Percentiles rank a stretch among this genome's conserved stretches.
phyloP scores from a whole-genome alignment of 139 green algal species.

The Ulvella scutata region DNA sequence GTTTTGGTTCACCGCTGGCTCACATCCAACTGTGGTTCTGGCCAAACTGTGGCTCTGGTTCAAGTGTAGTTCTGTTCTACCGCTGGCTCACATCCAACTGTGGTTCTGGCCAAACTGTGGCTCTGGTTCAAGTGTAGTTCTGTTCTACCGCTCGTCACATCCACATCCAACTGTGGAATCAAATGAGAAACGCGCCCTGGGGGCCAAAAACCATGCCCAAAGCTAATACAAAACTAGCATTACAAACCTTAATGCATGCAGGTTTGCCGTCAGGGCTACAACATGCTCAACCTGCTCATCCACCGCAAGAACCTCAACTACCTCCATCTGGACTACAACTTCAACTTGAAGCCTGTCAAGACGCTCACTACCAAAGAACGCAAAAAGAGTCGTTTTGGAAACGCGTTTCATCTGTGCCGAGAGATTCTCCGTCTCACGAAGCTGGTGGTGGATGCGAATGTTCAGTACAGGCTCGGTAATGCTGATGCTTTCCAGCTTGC shows the following conservation, averaged over 20 bases:
- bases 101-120: too few species aligned
- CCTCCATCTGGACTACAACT: conserved; percentile 99
- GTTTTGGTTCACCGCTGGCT: too few species aligned
- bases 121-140: too few species aligned
- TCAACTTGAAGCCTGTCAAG: conserved; percentile 99
- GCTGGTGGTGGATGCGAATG: conserved; percentile 92
- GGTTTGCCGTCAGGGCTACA: conserved; percentile 98
- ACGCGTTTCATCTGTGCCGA: conserved; percentile 97
- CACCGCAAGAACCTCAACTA: conserved; percentile 99
- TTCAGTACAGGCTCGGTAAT: conserved; percentile 96
- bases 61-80: too few species aligned
- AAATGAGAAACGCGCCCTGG: too few species aligned
- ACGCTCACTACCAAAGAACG: conserved; percentile 99
- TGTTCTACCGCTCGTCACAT: too few species aligned
- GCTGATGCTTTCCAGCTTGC: conserved; percentile 98
- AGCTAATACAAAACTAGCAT: background rate
- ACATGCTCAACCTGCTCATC: conserved; percentile 99
- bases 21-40: too few species aligned
- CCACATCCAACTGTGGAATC: too few species aligned
- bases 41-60: too few species aligned
- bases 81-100: too few species aligned
- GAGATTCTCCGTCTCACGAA: conserved; percentile 99
- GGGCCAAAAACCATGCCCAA: too few species aligned
- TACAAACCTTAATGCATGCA: conserved; percentile 22
- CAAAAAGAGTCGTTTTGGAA: conserved; percentile 98